Evolutionary conservation across 2,329 filamentous ascomycete species (phyloP).

Genomic region (Ceratocystis cubensis): DNA sequence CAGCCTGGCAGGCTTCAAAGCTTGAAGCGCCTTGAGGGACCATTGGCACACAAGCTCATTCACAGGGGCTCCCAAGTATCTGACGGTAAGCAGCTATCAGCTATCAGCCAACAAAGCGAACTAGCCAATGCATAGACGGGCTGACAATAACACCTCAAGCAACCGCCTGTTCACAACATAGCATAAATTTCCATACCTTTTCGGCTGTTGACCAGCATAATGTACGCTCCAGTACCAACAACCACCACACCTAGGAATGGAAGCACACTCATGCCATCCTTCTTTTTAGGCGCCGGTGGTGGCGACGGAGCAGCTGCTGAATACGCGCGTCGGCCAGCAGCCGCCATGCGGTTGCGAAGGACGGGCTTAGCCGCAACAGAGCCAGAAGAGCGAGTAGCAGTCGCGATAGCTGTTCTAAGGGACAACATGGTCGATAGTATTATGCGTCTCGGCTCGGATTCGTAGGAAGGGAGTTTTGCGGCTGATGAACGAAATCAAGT

Average conservation of each 20-base stretch:
- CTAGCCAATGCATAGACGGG: too few species aligned
- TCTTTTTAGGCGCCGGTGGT: constrained; percentile 10
- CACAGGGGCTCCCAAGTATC: neutral
- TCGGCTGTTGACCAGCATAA: constrained; percentile 38
- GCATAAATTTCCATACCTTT: constrained; percentile 30
- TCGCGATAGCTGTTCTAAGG: constrained; percentile 6
- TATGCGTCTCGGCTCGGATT: neutral
- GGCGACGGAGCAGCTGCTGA: neutral
- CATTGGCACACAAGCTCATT: neutral
- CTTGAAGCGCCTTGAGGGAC: too few species aligned
- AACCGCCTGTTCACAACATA: too few species aligned
- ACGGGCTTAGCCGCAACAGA: neutral
- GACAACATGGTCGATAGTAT: neutral
- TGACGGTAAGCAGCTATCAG: too few species aligned
- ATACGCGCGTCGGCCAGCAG: constrained; percentile 21
- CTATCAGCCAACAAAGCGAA: too few species aligned
- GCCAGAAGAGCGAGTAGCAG: neutral
- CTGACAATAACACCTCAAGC: too few species aligned
- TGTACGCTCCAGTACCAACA: constrained; percentile 32
- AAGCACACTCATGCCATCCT: constrained; percentile 19
- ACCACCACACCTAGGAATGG: constrained; percentile 19
- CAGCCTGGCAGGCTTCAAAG: neutral
- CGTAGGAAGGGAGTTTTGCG: neutral
- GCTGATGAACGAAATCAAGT: too few species aligned
- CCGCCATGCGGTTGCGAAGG: neutral